phyloP scores from a whole-genome alignment of 179 eudicot genomes.

The Drosera spatulata region DNA sequence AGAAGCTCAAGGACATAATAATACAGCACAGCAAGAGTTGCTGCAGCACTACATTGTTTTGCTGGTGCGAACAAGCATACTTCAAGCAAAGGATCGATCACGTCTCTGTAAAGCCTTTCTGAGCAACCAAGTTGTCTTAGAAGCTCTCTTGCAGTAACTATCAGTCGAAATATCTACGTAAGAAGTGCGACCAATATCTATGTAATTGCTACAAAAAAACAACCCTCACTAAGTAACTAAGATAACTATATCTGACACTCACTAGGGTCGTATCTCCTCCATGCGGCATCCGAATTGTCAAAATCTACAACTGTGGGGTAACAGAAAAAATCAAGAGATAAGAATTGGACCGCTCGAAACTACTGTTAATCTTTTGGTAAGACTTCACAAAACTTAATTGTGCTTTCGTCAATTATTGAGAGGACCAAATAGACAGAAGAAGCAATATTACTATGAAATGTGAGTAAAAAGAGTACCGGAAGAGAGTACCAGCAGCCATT shows the following conservation, averaged over 20 bases:
- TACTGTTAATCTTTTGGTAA: no score
- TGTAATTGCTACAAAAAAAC: background rate
- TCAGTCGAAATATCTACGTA: slow-evolving; percentile 11
- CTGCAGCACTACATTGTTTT: slow-evolving; percentile 77
- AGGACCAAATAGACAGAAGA: no score
- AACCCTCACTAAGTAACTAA: background rate
- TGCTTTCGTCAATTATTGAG: no score
- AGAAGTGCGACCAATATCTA: slow-evolving; percentile 1
- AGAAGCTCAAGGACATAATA: slow-evolving; percentile 26
- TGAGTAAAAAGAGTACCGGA: no score
- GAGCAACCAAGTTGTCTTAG: slow-evolving; percentile 67
- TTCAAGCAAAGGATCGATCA: slow-evolving; percentile 55
- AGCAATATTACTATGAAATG: no score
- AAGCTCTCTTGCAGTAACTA: slow-evolving; percentile 82
- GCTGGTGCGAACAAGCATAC: slow-evolving; percentile 67
- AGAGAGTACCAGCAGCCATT: slow-evolving; percentile 64
- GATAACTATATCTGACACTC: no score
- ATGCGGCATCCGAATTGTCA: slow-evolving; percentile 62
- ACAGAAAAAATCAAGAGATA: background rate
- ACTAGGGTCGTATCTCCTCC: slow-evolving; percentile 69
- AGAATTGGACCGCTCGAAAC: no score
- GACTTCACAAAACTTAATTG: no score
- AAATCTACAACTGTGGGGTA: slow-evolving; percentile 53
- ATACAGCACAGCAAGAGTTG: slow-evolving; percentile 54
- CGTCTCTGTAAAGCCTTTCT: slow-evolving; percentile 37